Evolutionary conservation across 2,329 filamentous ascomycete genomes (phyloP).

Genomic region (Elsinoe fawcettii): DNA sequence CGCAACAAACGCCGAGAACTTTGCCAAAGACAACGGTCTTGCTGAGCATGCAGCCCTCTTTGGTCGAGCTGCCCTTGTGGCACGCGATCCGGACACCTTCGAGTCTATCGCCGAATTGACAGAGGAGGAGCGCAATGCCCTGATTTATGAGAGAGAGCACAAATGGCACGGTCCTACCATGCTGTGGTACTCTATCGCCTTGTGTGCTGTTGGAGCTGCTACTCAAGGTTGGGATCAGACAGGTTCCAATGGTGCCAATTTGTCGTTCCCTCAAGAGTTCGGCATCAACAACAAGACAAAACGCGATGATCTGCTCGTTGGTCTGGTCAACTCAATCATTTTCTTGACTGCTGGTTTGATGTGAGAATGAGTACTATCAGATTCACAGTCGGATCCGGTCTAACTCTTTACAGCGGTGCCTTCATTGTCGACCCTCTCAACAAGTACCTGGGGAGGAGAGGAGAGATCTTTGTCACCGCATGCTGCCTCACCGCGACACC

Average conservation of each 20-base stretch:
- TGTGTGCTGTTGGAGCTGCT: slow-evolving; percentile 31
- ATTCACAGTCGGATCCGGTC: no score
- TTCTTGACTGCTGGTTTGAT: slow-evolving; percentile 39
- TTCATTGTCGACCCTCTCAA: slow-evolving; percentile 28
- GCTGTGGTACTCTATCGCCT: slow-evolving; percentile 59
- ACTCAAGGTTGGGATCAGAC: slow-evolving; percentile 29
- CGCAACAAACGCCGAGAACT: slow-evolving; percentile 28
- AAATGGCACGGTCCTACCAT: slow-evolving; percentile 58
- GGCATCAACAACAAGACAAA: slow-evolving; percentile 19
- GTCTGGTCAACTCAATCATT: slow-evolving; percentile 46
- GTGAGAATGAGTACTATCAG: no score
- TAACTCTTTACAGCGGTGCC: slow-evolving; percentile 24
- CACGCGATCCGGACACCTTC: slow-evolving; percentile 58
- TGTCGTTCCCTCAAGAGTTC: slow-evolving; percentile 24
- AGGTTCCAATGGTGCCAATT: slow-evolving; percentile 27
- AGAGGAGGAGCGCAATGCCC: slow-evolving; percentile 50
- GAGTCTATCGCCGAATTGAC: slow-evolving; percentile 55
- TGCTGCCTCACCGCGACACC: slow-evolving; percentile 57
- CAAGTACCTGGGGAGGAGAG: slow-evolving; percentile 27
- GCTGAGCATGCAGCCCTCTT: slow-evolving; percentile 33
- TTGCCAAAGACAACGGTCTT: slow-evolving; percentile 30
- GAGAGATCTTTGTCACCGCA: slow-evolving; percentile 35
- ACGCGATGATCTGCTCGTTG: slow-evolving; percentile 40
- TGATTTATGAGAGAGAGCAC: slow-evolving; percentile 57
- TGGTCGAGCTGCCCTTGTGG: slow-evolving; percentile 53